phyloP scores from a whole-genome alignment of 495 filamentous ascomycete species.

The Bryoglossum gracile region DNA sequence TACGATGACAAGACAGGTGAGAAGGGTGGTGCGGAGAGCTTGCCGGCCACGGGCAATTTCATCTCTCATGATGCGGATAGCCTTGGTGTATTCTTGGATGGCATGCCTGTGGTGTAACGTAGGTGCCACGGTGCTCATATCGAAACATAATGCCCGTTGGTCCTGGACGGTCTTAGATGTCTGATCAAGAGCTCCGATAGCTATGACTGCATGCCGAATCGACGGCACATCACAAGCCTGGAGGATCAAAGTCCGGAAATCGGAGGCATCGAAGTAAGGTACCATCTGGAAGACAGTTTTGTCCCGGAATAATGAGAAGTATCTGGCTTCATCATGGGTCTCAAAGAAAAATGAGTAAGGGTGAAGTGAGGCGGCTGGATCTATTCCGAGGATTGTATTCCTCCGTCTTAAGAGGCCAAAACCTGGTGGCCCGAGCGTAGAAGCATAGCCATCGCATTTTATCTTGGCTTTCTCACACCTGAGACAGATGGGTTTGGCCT shows the following conservation, averaged over 20 bases:
- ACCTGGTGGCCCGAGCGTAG: neutral
- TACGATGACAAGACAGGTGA: slow-evolving; percentile 10
- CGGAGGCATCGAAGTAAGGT: slow-evolving; percentile 50
- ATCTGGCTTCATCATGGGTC: slow-evolving; percentile 38
- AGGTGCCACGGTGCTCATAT: neutral
- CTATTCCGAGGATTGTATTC: neutral
- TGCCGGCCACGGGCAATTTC: neutral
- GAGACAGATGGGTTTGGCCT: slow-evolving; percentile 43
- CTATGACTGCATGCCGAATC: slow-evolving; percentile 59
- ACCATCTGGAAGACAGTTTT: slow-evolving; percentile 48
- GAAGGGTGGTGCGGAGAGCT: slow-evolving; percentile 1
- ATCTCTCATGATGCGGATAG: slow-evolving; percentile 7
- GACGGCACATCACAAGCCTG: slow-evolving; percentile 50
- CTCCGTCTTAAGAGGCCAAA: neutral
- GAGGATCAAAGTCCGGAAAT: slow-evolving; percentile 50
- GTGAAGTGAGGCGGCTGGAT: neutral
- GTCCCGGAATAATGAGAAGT: slow-evolving; percentile 50
- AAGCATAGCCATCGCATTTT: slow-evolving; percentile 47
- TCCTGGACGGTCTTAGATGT: slow-evolving; percentile 23
- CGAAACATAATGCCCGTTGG: slow-evolving; percentile 1
- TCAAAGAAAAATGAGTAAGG: slow-evolving; percentile 16
- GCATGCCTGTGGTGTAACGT: slow-evolving; percentile 13
- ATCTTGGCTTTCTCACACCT: slow-evolving; percentile 43
- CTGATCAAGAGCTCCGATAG: slow-evolving; percentile 55
- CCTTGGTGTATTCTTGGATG: slow-evolving; percentile 11